Conservation (phyloP, 352 stramenopile species). For the Aphanomyces cochlioides region DNA sequence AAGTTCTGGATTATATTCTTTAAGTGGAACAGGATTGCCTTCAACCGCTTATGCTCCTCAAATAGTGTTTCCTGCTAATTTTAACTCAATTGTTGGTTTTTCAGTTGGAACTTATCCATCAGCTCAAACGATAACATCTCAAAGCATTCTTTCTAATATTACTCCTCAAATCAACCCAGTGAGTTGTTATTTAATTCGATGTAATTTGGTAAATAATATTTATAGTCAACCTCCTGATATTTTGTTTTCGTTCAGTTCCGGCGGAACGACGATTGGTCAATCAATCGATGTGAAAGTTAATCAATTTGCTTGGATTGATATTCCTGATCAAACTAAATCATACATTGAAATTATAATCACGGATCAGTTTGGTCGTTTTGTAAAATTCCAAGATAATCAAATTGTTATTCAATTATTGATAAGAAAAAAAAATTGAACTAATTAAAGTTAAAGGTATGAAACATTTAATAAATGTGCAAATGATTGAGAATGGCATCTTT, state of each 20-base stretch:
- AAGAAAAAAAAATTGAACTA: not conserved
- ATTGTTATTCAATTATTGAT: constrained; percentile 5
- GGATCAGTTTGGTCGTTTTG: not conserved
- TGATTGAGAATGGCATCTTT: too few relatives aligned
- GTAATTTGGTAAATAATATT: constrained; percentile 6
- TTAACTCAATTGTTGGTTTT: constrained; percentile 1
- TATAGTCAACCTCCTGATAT: not conserved
- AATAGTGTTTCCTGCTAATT: not conserved
- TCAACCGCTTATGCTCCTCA: not conserved
- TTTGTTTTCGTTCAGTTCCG: not conserved
- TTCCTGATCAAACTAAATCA: not conserved
- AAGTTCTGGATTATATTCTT: constrained; percentile 3
- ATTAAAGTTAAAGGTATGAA: not conserved
- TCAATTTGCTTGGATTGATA: not conserved
- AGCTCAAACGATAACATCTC: not conserved
- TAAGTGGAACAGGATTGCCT: constrained; percentile 1
- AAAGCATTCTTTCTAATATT: not conserved
- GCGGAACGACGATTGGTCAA: not conserved
- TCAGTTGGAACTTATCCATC: not conserved
- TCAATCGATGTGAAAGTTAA: not conserved
- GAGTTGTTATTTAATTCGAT: not conserved
- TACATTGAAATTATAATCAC: constrained; percentile 5
- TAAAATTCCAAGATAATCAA: not conserved
- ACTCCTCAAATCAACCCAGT: not conserved
- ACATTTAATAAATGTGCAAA: too few relatives aligned